phyloP scores from a whole-genome alignment of 805 yeast species.

The Sporopachydermia lactativora region DNA sequence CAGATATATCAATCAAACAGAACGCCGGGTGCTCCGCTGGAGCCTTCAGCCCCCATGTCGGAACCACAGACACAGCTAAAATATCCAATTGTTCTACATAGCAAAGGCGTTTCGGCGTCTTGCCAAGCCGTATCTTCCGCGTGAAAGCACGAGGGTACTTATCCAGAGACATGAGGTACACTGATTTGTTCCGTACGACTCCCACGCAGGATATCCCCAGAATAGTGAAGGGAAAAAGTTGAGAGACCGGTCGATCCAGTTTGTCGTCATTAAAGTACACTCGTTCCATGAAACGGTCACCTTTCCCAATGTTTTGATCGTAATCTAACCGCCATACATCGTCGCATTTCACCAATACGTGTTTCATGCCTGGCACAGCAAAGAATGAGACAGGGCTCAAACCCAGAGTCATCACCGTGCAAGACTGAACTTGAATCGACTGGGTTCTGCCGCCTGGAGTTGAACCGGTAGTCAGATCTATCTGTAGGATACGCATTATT shows the following conservation, averaged over 20 bases:
- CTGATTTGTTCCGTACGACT: background rate
- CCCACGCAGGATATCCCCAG: background rate
- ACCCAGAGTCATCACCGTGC: background rate
- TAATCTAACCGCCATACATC: background rate
- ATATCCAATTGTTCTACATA: background rate
- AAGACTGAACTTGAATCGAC: background rate
- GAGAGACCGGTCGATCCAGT: background rate
- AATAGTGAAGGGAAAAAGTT: too few relatives aligned
- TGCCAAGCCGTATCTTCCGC: background rate
- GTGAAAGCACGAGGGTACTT: background rate
- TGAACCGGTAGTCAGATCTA: too few relatives aligned
- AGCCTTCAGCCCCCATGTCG: too few relatives aligned
- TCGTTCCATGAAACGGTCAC: background rate
- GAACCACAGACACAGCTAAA: background rate
- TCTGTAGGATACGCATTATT: background rate
- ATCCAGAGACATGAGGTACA: background rate
- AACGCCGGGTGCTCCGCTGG: too few relatives aligned
- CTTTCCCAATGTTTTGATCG: background rate
- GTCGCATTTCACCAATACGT: background rate
- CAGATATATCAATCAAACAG: too few relatives aligned
- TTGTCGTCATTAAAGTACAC: background rate
- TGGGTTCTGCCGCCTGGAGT: too few relatives aligned
- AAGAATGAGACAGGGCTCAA: too few relatives aligned
- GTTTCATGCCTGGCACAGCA: too few relatives aligned
- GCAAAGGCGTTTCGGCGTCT: background rate